Evolutionary conservation across 2,329 filamentous ascomycete species (phyloP), one percentile per base, ranked within the genome.

Genomic region (Xylaria sp.): DNA sequence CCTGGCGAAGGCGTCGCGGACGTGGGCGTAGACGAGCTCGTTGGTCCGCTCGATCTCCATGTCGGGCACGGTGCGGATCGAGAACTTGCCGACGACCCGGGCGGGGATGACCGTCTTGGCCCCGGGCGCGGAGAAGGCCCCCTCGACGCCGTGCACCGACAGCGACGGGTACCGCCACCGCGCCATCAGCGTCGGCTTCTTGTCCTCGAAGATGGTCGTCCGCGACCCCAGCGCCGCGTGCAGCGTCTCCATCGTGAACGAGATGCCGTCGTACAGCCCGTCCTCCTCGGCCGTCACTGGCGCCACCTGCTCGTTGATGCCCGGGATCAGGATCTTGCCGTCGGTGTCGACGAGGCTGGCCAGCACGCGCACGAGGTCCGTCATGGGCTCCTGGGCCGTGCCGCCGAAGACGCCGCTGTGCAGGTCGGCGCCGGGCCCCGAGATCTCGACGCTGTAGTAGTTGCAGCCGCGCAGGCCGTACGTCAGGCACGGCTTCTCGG

Each of bases 21-120:
- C 82, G 72, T 92, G 89, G 72, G 90, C 87, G 78, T 86, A 89
- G 40, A 99, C 93, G 41, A 88, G 81, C 70, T 86, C 83, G 76
- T 96, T 95, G 68, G 96, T 95, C 69, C 88, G 85, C 52, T 91
- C 87, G 65, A 91, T 91, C 72, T 97, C 90, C 94, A 99, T 99
- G 78, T 99, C 86, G 48, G 94, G 94, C 19, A 99, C 94, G 34
- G 92, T 97, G 64, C 94, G 88, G 76, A 99, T 97, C 46, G 91
- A 96, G 81, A 99, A 99, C 79, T 99, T 99, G 76, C 94, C 94
- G 68, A 88, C 90, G 53, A 99, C 94, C 81, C 97, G 97, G 69
- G 94, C 93, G 2, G 94, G 94, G 66, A 99, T 99, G 67, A 99
- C 94, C 1, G 94, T 99, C 84, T 99, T 99, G 52, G 92, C 94